phyloP scores from a whole-genome alignment of 2,329 filamentous ascomycete species.

The Epichloe coenophiala region DNA sequence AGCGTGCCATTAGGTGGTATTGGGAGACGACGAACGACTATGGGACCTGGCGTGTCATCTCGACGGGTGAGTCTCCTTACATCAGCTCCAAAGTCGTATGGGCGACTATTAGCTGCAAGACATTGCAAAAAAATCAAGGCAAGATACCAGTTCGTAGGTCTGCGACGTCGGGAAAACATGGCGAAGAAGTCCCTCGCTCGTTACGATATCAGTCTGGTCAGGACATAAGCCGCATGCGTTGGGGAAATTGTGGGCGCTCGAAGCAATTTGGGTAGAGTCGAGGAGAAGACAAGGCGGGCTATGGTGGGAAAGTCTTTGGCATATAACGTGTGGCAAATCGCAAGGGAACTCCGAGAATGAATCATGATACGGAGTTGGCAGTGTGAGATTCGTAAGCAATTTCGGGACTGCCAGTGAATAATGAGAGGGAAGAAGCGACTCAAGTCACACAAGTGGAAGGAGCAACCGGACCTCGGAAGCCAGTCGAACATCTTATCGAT shows the following conservation, averaged over 20 bases:
- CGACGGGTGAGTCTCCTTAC: conserved; percentile 26
- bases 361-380: not conserved
- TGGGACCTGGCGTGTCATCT: conserved; percentile 19
- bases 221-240: not conserved
- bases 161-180: conserved; percentile 2
- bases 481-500: not conserved
- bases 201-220: not conserved
- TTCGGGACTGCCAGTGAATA: not conserved
- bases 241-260: not conserved
- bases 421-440: conserved; percentile 1
- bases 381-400: not conserved
- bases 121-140: conserved; percentile 1
- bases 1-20: conserved; percentile 24
- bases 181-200: not conserved
- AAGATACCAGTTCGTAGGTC: not conserved
- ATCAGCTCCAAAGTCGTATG: conserved; percentile 40
- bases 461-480: not conserved
- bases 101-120: conserved; percentile 8
- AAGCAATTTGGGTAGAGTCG: not conserved
- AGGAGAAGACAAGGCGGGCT: too few relatives aligned
- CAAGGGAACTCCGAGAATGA: not conserved
- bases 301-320: not conserved
- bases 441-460: conserved; percentile 4
- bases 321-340: not conserved
- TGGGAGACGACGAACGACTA: conserved; percentile 32